Evolutionary conservation across 495 filamentous ascomycete genomes (phyloP).

Genomic region (Filosporella fistucella): DNA sequence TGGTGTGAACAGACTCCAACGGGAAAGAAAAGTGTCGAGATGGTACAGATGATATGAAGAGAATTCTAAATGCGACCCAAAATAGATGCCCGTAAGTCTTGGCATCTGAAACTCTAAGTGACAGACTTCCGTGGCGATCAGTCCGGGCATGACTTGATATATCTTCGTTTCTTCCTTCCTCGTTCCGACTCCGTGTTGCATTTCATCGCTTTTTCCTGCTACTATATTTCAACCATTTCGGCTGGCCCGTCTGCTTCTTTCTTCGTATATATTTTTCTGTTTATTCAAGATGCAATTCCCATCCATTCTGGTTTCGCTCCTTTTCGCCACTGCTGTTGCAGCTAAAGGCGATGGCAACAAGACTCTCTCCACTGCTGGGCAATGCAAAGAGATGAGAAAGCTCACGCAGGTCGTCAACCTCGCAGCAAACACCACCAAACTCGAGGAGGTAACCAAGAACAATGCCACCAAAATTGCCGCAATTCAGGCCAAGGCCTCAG

Average conservation of each 20-base stretch:
- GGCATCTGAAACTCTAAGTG: constrained; percentile 6
- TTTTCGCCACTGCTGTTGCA: constrained; percentile 6
- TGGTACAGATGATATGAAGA: background rate
- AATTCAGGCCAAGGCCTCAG: constrained; percentile 14
- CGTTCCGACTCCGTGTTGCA: background rate
- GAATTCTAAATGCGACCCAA: too few species aligned
- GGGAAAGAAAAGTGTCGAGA: background rate
- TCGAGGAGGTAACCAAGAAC: constrained; percentile 12
- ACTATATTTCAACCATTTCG: background rate
- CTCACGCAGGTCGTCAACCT: constrained; percentile 2
- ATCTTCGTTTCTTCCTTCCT: background rate
- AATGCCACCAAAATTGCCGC: constrained; percentile 13
- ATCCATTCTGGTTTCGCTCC: constrained; percentile 4
- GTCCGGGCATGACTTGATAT: background rate
- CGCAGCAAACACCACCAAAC: constrained; percentile 11
- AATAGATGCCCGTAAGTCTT: background rate
- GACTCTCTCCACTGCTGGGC: background rate
- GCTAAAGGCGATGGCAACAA: constrained; percentile 7
- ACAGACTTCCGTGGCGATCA: background rate
- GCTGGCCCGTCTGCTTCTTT: constrained; percentile 6
- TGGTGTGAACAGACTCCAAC: background rate
- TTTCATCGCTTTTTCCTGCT: background rate
- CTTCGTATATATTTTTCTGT: background rate
- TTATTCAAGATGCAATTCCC: constrained; percentile 11
- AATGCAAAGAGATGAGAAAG: constrained; percentile 11